Base-by-base conservation (phyloP, 192 early-diverging fungal species). In the Backusella tarrabulga region DNA sequence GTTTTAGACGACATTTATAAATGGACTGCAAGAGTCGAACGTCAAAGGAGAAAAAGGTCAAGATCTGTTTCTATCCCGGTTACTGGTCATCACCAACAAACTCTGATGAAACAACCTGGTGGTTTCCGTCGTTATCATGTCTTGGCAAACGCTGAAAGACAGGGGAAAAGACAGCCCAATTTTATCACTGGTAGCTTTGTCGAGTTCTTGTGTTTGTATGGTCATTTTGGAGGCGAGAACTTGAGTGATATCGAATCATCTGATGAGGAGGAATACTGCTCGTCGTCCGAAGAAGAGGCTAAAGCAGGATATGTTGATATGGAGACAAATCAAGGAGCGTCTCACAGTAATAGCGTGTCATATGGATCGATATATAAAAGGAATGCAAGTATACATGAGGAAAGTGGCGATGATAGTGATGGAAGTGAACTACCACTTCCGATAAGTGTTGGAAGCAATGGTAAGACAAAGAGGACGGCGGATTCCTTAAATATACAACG, bases 161-260 rank as follows among this genome's bases (percentile, higher is more conserved):
- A 89, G 76, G 97, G 97, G n/a, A 89, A 89, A 32, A 82, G 80
- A 23, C 82, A 83, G 29, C 93, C 95, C 5, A 95, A 93, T 77
- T 87, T 91, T 17, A 81, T 96, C 69, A 98, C 97, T 8, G 81
- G 88, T 26, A 97, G 93, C 83, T 98, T 97, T 88, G 90, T 97
- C 52, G 97, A 98, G 80, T 97, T 97, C 76, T 89, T 98, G 68
- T 92, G 90, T 40, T 85, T 98, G 75, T 97, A 95, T 73, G 95
- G 95, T 63, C 96, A 95, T 77, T 98, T 96, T 86, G 97, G 94
- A 17, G 97, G 96, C 26, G 97, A 95, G 83, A 94, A 95, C 68
- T 88, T 92, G 75, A 94, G 93, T 36, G 93, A 93, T 42, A 91
- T 92, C 54, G 90, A 91, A 71, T 66, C 73, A 19, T 44, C 56